Evolutionary conservation across 2,329 filamentous ascomycete genomes (phyloP).

Genomic region (Pezicula rhizophila): DNA sequence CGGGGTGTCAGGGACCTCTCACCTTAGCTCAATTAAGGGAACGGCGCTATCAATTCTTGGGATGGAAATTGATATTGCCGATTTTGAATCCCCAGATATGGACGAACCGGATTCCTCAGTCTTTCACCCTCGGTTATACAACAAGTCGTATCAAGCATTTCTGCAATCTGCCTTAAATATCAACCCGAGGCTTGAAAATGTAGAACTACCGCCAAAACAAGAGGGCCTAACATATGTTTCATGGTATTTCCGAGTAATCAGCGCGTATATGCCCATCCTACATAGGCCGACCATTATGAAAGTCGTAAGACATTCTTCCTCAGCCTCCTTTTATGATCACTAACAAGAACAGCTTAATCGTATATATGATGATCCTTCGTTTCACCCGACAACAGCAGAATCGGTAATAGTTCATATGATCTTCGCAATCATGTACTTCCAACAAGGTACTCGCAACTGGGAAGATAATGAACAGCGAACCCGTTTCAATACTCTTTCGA

Average conservation of each 20-base stretch:
- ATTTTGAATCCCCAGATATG: constrained; percentile 61
- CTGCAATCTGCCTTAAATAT: constrained; percentile 58
- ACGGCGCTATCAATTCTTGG: constrained; percentile 74
- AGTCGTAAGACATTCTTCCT: constrained; percentile 44
- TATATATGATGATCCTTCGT: constrained; percentile 64
- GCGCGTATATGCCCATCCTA: constrained; percentile 68
- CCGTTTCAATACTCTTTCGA: constrained; percentile 58
- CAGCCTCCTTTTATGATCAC: background rate
- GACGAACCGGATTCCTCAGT: constrained; percentile 49
- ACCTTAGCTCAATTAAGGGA: constrained; percentile 68
- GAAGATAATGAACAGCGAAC: constrained; percentile 47
- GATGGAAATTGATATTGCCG: constrained; percentile 71
- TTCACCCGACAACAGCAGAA: constrained; percentile 57
- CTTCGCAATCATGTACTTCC: constrained; percentile 71
- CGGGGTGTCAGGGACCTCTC: constrained; percentile 55
- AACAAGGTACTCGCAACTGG: constrained; percentile 66
- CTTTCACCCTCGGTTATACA: constrained; percentile 46
- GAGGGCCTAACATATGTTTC: constrained; percentile 64
- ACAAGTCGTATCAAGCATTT: constrained; percentile 68
- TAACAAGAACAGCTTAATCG: constrained; percentile 44
- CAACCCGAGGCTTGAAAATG: constrained; percentile 47
- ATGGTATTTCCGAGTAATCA: constrained; percentile 70
- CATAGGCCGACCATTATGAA: constrained; percentile 69
- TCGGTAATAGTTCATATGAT: constrained; percentile 72
- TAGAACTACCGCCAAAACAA: constrained; percentile 56